Base-by-base conservation (phyloP, 108 stramenopile species). In the Nitzschia putrida region DNA sequence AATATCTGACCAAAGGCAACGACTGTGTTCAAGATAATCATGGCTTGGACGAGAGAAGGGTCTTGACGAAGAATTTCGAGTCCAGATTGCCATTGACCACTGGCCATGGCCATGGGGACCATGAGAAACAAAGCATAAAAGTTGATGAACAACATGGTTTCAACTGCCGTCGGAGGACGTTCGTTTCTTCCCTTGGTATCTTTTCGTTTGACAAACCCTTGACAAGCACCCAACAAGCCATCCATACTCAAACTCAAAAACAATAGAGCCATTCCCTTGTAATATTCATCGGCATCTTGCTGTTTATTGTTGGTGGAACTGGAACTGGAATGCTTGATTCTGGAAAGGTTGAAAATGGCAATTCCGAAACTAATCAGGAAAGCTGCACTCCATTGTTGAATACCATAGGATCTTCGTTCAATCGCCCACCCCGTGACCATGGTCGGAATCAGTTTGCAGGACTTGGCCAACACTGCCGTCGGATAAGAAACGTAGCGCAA, bases 1-100 rank as follows among this genome's bases (percentile, higher is more conserved):
- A 97, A 98, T n/a, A 96, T 90, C 68, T 98, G 97, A 8, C 97
- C 97, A 7, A 85, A 22, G 0, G 92, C 89, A 6, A 91, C 90
- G 2, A 88, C 76, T 22, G 77, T 57, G 65, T 88, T 94, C 45
- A 91, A 64, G 21, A 85, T 76, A 22, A 69, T 38, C 16, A 77
- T 77, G 61, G 66, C 23, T 10, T 64, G 26, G 16, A 50, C 37
- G 54, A 69, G 44, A 12, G 61, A n/a, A 38, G 50, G 68, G 61
- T 73, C 70, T 7, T 77, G 2, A 3, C 38, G 47, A 20, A 85
- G 71, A 25, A 89, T 26, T 53, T 61, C 64, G 41, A 77, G 52
- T 47, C 59, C 80, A 65, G 40, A 76, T 69, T 66, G 80, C 91
- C 55, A 79, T 65, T 66, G 88, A 23, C 88, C 88, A 65, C 73